Conservation (phyloP, 345 rosid species). For the Theobroma cacao region DNA sequence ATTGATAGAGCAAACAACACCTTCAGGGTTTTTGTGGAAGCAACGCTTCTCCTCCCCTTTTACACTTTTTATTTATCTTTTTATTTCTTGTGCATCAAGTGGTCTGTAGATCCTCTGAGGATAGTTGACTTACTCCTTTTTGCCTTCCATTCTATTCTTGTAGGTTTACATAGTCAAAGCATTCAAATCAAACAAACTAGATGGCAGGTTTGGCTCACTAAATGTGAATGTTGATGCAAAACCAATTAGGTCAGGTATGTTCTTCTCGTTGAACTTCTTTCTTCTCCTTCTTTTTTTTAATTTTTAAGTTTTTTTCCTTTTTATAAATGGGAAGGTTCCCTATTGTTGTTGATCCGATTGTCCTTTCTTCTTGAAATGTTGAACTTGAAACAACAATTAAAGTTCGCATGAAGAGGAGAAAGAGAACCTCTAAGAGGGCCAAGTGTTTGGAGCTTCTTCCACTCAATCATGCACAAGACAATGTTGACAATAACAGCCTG, state of each 20-base stretch:
- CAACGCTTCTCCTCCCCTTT: background rate
- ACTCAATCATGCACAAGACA: constrained; percentile 1
- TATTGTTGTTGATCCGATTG: background rate
- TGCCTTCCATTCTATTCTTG: background rate
- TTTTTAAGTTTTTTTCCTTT: background rate
- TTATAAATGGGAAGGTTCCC: background rate
- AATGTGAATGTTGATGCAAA: constrained; percentile 2
- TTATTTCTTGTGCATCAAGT: background rate
- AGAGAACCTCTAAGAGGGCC: constrained; percentile 2
- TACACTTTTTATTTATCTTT: background rate
- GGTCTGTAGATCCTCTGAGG: background rate
- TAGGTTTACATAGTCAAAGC: constrained; percentile 43
- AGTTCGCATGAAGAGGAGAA: background rate
- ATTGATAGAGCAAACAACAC: background rate
- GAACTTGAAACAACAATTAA: background rate
- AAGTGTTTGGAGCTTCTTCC: constrained; percentile 11
- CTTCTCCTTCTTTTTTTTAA: background rate
- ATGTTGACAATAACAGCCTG: constrained; percentile 4
- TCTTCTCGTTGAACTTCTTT: background rate
- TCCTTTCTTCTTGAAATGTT: background rate
- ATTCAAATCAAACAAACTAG: constrained; percentile 27
- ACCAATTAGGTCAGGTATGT: constrained; percentile 6
- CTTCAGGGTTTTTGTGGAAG: background rate
- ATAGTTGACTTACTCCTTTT: background rate
- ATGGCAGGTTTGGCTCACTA: constrained; percentile 31